Conservation (phyloP, 768 basidiomycete genomes). For the Favolaschia claudopus region DNA sequence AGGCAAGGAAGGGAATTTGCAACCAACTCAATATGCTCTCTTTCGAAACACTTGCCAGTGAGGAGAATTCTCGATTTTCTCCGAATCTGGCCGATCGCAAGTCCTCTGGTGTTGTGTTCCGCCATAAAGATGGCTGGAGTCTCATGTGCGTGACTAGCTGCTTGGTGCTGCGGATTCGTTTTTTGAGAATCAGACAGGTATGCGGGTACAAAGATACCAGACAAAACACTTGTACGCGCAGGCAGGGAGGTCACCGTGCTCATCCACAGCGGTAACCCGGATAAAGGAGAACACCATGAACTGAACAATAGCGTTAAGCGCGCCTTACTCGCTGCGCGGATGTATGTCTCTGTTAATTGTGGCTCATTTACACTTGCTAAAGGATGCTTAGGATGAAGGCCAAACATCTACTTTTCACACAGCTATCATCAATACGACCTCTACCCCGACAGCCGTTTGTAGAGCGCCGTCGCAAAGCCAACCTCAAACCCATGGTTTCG, state of each 20-base stretch:
- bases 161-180: not conserved
- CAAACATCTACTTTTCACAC: not conserved
- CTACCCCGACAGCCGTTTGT: not conserved
- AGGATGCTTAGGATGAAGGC: not conserved
- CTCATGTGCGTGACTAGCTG: not conserved
- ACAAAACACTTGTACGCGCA: not conserved
- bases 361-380: not conserved
- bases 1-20: not conserved
- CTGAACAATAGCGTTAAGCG: not conserved
- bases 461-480: not conserved
- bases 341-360: not conserved
- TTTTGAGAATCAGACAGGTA: not conserved
- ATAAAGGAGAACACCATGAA: not conserved
- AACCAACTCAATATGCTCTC: not conserved
- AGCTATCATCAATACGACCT: too few species aligned
- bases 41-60: not conserved
- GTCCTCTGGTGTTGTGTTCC: not conserved
- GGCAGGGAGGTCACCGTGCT: not conserved
- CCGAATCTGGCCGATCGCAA: too few species aligned
- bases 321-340: not conserved
- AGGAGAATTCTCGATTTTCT: too few species aligned
- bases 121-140: conserved; percentile 10
- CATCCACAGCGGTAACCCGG: not conserved
- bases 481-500: not conserved
- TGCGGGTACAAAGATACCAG: not conserved